Conservation (phyloP, 2,329 filamentous ascomycete genomes). For the Metarhizium rileyi region DNA sequence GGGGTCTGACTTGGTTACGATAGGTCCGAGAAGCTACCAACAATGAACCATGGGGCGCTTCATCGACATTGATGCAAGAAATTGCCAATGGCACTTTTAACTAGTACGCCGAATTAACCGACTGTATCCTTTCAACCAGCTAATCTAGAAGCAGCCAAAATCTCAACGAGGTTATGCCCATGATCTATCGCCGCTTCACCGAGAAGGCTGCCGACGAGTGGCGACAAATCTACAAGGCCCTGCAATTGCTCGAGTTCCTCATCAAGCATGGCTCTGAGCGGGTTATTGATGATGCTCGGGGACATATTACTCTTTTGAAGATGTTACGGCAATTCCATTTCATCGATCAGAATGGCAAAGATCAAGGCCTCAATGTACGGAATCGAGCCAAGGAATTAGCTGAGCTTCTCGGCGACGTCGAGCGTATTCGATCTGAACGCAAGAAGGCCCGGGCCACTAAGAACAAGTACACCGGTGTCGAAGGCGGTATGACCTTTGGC, state of each 20-base stretch:
- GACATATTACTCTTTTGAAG: slow-evolving; percentile 88
- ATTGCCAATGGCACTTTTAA: slow-evolving; percentile 97
- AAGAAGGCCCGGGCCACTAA: slow-evolving; percentile 89
- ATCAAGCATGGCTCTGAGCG: slow-evolving; percentile 97
- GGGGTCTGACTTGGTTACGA: slow-evolving; percentile 7
- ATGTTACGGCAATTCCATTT: slow-evolving; percentile 98
- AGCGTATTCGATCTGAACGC: slow-evolving; percentile 67
- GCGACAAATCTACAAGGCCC: slow-evolving; percentile 97
- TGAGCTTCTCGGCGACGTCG: slow-evolving; percentile 87
- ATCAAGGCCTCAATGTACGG: slow-evolving; percentile 94
- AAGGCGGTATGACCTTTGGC: slow-evolving; percentile 62
- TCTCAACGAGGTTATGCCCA: slow-evolving; percentile 98
- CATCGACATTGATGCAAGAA: slow-evolving; percentile 84
- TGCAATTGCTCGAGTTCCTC: slow-evolving; percentile 92
- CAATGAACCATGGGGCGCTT: slow-evolving; percentile 94
- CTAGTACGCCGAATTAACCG: slow-evolving; percentile 55
- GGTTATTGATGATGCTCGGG: slow-evolving; percentile 92
- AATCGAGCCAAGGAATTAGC: slow-evolving; percentile 93
- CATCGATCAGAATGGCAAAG: slow-evolving; percentile 93
- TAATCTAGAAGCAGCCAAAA: slow-evolving; percentile 57
- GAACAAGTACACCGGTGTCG: slow-evolving; percentile 92
- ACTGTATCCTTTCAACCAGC: slow-evolving; percentile 11
- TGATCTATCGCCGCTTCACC: slow-evolving; percentile 99
- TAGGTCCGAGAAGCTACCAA: slow-evolving; percentile 96
- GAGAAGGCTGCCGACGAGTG: slow-evolving; percentile 98